Evolutionary conservation across 345 rosid species (phyloP), one percentile per base, ranked within the genome.

Genomic region (Lagerstroemia speciosa): DNA sequence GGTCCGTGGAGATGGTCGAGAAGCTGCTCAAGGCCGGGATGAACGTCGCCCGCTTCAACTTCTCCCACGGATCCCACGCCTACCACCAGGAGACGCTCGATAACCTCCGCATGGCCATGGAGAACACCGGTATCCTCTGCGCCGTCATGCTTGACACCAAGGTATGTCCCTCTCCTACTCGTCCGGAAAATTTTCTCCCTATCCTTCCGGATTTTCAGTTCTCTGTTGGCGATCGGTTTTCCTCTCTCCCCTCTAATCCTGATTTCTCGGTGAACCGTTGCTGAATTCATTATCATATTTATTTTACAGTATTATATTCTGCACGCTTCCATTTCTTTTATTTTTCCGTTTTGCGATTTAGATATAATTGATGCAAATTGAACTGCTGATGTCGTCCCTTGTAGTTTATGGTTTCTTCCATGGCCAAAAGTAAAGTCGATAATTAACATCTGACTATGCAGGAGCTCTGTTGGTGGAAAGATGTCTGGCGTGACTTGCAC

Each of bases 71-170:
- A 78, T 87, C 98, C 67, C 98, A 94, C 64, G 92, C 79, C 27
- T 94, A 94, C 58, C 99, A 94, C 67, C 98, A 87, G 66, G 98
- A 94, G 81, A 94, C 99, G 40, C 98, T 94, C 62, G 84, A 91
- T 63, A 94, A 94, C 71, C 99, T 94, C 72, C 83, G 77, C 65
- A 64, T 82, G 40, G 98, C 89, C 79, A 94, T 89, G 99, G 72
- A 71, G 64, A 94, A 75, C 71, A 94, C 99, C 71, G 98, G 97
- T 20, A 87, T 86, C 66, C 95, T 91, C 67, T 94, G 98, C 68
- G 98, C 99, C 66, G 99, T 94, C 71, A 94, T 94, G 99, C 98
- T 94, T 68, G 98, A 94, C 50, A 94, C 99, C 67, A 94, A 94
- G 98, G 98, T 75, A 64, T 1, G 8, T 11, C 11, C 36, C 1